These are phyloP conservation scores for Trichoderma breve DNA, from an alignment of 2,329 filamentous ascomycete genomes.

Conservation along the genomic window DNA sequence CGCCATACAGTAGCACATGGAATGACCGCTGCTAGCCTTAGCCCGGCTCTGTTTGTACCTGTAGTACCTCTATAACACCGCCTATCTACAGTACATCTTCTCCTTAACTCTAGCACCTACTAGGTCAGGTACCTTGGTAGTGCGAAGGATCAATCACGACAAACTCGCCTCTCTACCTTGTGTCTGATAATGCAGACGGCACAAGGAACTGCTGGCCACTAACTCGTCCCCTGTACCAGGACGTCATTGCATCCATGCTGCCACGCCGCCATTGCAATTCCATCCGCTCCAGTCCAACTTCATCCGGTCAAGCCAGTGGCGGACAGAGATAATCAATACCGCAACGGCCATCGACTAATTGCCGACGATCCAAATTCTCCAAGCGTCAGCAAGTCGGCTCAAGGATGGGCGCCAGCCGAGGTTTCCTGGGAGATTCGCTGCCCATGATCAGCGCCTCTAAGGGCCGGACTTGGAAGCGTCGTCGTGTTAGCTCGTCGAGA, in stretches of 20 bases:
- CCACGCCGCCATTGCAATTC: not conserved
- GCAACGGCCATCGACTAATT: conserved; percentile 3
- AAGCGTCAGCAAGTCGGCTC: not conserved
- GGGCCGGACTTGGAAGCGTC: not conserved
- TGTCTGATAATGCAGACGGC: not conserved
- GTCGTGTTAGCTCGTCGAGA: not conserved
- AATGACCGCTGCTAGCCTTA: not conserved
- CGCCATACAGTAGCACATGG: not conserved
- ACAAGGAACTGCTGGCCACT: not conserved
- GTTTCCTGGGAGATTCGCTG: not conserved
- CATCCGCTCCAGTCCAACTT: not conserved
- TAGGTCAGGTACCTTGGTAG: too few species aligned
- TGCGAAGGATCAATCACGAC: not conserved
- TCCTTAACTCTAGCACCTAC: too few species aligned
- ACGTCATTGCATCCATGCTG: not conserved
- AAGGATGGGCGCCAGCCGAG: not conserved
- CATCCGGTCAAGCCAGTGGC: not conserved
- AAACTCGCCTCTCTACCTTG: not conserved
- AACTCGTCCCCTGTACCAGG: not conserved
- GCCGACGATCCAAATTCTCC: conserved; percentile 11
- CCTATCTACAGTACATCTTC: not conserved
- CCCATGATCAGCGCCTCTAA: not conserved
- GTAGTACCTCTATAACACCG: not conserved
- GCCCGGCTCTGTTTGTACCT: too few species aligned
- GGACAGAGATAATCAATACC: not conserved